Evolutionary conservation across 805 yeast species (phyloP).

Genomic region (Hyphopichia homilentoma): DNA sequence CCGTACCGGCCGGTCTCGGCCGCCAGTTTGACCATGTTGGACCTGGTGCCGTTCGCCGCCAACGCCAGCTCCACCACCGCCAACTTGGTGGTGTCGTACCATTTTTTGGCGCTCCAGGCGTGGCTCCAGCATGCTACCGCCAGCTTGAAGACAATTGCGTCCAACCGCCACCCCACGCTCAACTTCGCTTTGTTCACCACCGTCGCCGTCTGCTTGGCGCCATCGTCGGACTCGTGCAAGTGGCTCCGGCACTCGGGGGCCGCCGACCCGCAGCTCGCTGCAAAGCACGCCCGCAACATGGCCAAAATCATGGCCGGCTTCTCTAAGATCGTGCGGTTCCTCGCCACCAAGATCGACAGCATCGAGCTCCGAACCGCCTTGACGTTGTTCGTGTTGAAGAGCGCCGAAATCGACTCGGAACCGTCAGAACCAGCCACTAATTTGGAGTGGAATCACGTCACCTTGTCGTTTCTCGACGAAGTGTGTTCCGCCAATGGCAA

Average conservation of each 20-base stretch:
- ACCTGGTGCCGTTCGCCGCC: no score
- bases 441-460: no score
- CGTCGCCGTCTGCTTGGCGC: constrained; percentile 15
- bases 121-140: constrained; percentile 18
- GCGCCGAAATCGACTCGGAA: no score
- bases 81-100: no score
- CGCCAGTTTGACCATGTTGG: no score
- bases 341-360: constrained; percentile 6
- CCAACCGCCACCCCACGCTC: constrained; percentile 8
- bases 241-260: constrained; percentile 17
- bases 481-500: no score
- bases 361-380: no score
- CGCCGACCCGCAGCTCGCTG: constrained; percentile 4
- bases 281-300: constrained; percentile 17
- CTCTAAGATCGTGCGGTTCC: constrained; percentile 14
- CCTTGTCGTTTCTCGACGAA: no score
- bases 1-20: background rate
- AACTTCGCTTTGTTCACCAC: constrained; percentile 7
- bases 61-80: no score
- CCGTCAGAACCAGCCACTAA: no score
- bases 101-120: constrained; percentile 23
- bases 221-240: constrained; percentile 12
- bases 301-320: constrained; percentile 23
- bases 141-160: constrained; percentile 11
- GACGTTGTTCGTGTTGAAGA: no score